Evolutionary conservation across 2,329 filamentous ascomycete genomes (phyloP).

Genomic region (Stromatinia cepivora): DNA sequence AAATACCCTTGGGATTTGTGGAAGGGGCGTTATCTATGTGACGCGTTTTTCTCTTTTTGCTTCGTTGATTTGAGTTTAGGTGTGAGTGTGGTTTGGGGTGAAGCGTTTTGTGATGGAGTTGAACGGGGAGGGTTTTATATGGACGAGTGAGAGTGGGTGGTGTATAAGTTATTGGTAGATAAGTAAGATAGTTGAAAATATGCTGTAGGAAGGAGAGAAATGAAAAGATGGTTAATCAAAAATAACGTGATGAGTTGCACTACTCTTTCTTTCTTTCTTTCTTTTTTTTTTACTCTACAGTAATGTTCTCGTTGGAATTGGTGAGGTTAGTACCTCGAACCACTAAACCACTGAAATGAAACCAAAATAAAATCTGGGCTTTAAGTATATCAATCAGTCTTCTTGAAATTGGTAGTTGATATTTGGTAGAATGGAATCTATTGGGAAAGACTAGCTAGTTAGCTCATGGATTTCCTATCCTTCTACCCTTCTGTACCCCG

Average conservation of each 20-base stretch:
- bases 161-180: not conserved
- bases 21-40: not conserved
- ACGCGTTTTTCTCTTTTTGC: not conserved
- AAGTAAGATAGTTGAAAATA: constrained; percentile 10
- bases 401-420: too few relatives aligned
- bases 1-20: constrained; percentile 23
- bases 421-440: too few relatives aligned
- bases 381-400: too few relatives aligned
- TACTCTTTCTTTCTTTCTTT: not conserved
- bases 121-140: not conserved
- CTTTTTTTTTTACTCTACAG: not conserved
- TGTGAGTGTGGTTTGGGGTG: not conserved
- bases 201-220: not conserved
- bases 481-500: too few relatives aligned
- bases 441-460: too few relatives aligned
- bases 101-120: not conserved
- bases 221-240: not conserved
- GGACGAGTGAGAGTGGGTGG: not conserved
- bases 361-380: too few relatives aligned
- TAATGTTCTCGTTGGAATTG: not conserved
- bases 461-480: too few relatives aligned
- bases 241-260: not conserved
- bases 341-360: too few relatives aligned
- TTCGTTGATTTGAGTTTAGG: not conserved
- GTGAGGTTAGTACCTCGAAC: not conserved